Evolutionary conservation across 768 basidiomycete species (phyloP).

Genomic region (Zangia roseola): DNA sequence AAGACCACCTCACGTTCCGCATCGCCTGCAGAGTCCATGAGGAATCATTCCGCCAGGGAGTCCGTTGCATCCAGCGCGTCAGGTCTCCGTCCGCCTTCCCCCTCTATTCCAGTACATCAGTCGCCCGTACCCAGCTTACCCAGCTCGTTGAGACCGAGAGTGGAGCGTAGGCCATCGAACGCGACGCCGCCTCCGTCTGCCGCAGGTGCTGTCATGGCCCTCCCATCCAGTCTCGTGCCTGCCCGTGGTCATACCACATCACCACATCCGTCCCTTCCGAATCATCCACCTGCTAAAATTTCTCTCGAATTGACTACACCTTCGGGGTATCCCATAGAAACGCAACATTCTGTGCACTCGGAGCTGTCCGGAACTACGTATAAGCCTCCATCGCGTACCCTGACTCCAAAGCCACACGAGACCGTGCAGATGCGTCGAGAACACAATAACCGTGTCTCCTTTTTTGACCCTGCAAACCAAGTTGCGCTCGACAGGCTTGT

Average conservation of each 20-base stretch:
- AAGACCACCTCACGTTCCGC: slow-evolving; percentile 36
- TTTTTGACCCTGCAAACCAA: slow-evolving; percentile 81
- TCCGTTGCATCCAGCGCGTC: slow-evolving; percentile 13
- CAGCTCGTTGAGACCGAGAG: slow-evolving; percentile 35
- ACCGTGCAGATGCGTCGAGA: slow-evolving; percentile 41
- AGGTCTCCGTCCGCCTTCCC: slow-evolving; percentile 24
- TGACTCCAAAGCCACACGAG: slow-evolving; percentile 34
- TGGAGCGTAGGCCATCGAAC: slow-evolving; percentile 45
- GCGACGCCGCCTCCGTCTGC: slow-evolving; percentile 36
- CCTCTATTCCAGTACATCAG: slow-evolving; percentile 20
- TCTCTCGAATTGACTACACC: slow-evolving; percentile 24
- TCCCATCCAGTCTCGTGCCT: slow-evolving; percentile 28
- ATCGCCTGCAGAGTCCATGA: slow-evolving; percentile 38
- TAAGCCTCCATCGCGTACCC: slow-evolving; percentile 28
- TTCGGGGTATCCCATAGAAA: slow-evolving; percentile 6
- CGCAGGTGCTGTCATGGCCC: slow-evolving; percentile 17
- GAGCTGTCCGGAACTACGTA: slow-evolving; percentile 18
- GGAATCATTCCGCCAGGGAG: slow-evolving; percentile 24
- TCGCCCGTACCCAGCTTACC: slow-evolving; percentile 22
- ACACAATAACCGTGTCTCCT: slow-evolving; percentile 75
- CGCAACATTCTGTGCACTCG: slow-evolving; percentile 16
- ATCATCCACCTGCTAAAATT: slow-evolving; percentile 11
- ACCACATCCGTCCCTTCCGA: slow-evolving; percentile 16
- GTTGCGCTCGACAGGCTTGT: slow-evolving; percentile 69
- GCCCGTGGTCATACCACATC: slow-evolving; percentile 25